These are phyloP conservation scores for Thelonectria blattea DNA, from an alignment of 2,329 filamentous ascomycete species.

Conservation along the genomic window DNA sequence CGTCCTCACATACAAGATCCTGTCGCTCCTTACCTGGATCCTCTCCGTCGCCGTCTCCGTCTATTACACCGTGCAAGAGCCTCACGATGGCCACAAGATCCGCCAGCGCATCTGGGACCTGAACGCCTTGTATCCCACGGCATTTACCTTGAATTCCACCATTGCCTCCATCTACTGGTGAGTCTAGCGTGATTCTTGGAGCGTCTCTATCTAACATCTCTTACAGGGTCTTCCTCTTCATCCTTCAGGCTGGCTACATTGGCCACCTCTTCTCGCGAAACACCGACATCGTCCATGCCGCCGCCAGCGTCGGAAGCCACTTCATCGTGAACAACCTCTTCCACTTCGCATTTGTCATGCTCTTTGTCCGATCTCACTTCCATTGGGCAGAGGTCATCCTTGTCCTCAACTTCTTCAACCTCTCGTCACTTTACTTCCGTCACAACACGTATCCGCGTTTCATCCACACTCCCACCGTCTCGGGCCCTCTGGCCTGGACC, in stretches of 20 bases:
- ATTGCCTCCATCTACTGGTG: conserved; percentile 79
- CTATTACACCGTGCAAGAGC: conserved; percentile 73
- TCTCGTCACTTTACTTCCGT: conserved; percentile 79
- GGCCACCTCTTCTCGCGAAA: conserved; percentile 76
- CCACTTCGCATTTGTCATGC: conserved; percentile 80
- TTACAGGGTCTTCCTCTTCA: conserved; percentile 71
- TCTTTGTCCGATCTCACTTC: conserved; percentile 80
- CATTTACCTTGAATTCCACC: conserved; percentile 74
- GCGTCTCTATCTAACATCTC: background rate
- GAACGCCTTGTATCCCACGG: conserved; percentile 70
- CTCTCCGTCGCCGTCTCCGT: conserved; percentile 74
- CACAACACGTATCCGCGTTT: conserved; percentile 73
- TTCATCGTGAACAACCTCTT: conserved; percentile 88
- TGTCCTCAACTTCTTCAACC: conserved; percentile 82
- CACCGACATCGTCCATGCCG: conserved; percentile 66
- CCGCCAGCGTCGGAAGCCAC: conserved; percentile 80
- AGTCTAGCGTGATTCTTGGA: conserved; percentile 4
- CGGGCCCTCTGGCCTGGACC: conserved; percentile 81
- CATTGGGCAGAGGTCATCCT: conserved; percentile 77
- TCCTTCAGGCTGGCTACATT: conserved; percentile 78
- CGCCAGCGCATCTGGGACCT: conserved; percentile 76
- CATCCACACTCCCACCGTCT: conserved; percentile 78
- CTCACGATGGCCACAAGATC: conserved; percentile 64
- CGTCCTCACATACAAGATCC: conserved; percentile 75
- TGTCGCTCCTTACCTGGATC: conserved; percentile 77